A percentile compares a stretch with the other conserved stretches of the same genome.
Conservation (phyloP, 2,329 filamentous ascomycete species). For the Phyllosticta capitalensis region DNA sequence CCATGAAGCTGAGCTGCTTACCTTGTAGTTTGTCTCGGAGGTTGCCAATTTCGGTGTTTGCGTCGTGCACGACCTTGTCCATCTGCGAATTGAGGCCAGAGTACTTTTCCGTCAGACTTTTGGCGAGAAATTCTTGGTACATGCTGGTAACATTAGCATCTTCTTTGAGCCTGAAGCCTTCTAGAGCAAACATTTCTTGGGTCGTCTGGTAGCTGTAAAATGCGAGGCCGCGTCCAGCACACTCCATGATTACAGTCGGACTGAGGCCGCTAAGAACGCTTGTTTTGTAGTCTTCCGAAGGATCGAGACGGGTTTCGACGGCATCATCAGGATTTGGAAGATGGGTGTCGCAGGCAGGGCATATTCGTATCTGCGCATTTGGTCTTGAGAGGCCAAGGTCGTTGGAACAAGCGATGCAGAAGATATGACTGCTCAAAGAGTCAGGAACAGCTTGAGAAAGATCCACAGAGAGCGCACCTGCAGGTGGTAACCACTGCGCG, state of each 20-base stretch:
- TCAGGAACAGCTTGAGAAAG: conserved; percentile 10
- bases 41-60: conserved; percentile 60
- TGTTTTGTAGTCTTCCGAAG: conserved; percentile 82
- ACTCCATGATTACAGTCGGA: conserved; percentile 77
- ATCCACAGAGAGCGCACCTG: conserved; percentile 44
- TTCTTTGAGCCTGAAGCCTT: conserved; percentile 7
- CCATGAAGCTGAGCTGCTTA: conserved; percentile 24
- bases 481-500: conserved; percentile 81
- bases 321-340: conserved; percentile 67
- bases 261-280: conserved; percentile 74
- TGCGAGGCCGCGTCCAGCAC: conserved; percentile 64
- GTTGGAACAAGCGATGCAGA: conserved; percentile 68
- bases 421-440: conserved; percentile 59
- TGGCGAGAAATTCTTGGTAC: conserved; percentile 68
- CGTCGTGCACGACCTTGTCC: conserved; percentile 65
- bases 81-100: conserved; percentile 53
- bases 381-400: conserved; percentile 51
- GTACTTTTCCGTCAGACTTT: conserved; percentile 64
- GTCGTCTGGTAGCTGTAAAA: conserved; percentile 84
- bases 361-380: conserved; percentile 46
- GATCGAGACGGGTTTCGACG: conserved; percentile 60
- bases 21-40: conserved; percentile 57
- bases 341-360: conserved; percentile 65
- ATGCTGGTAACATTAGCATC: conserved; percentile 39
- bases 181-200: conserved; percentile 64